These are phyloP conservation scores for Phytophthora pini DNA, from an alignment of 352 stramenopile genomes.

Conservation along the genomic window DNA sequence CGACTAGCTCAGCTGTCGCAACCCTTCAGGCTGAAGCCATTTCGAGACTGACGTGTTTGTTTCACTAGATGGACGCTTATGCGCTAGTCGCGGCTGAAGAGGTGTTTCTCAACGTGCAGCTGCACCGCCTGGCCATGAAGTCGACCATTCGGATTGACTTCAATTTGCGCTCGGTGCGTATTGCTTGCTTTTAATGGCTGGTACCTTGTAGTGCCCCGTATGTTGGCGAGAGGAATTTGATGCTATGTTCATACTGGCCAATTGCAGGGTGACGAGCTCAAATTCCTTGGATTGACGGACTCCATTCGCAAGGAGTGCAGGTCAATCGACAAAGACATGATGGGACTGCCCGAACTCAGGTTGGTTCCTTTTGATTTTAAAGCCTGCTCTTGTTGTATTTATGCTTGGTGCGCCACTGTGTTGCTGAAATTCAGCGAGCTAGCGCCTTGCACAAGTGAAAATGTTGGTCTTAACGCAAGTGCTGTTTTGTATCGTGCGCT, in stretches of 20 bases:
- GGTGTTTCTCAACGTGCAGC: slow-evolving; percentile 65
- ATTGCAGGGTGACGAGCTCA: slow-evolving; percentile 66
- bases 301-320: slow-evolving; percentile 68
- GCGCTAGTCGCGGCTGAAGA: slow-evolving; percentile 73
- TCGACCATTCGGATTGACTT: slow-evolving; percentile 73
- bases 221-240: slow-evolving; percentile 23
- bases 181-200: neutral
- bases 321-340: slow-evolving; percentile 67
- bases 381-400: slow-evolving; percentile 21
- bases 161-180: slow-evolving; percentile 64
- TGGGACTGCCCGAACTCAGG: slow-evolving; percentile 69
- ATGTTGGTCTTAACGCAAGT: slow-evolving; percentile 33
- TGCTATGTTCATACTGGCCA: slow-evolving; percentile 14
- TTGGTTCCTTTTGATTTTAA: slow-evolving; percentile 30
- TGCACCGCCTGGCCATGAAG: slow-evolving; percentile 58
- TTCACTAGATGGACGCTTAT: slow-evolving; percentile 67
- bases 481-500: slow-evolving; percentile 15
- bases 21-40: slow-evolving; percentile 3
- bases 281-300: slow-evolving; percentile 73
- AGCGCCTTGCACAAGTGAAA: slow-evolving; percentile 10
- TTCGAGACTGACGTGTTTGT: slow-evolving; percentile 5
- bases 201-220: neutral
- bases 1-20: neutral
- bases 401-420: slow-evolving; percentile 21
- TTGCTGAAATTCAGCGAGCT: slow-evolving; percentile 16